These are phyloP conservation scores for Bryoglossum gracile DNA, from an alignment of 495 filamentous ascomycete genomes.

Conservation along the genomic window DNA sequence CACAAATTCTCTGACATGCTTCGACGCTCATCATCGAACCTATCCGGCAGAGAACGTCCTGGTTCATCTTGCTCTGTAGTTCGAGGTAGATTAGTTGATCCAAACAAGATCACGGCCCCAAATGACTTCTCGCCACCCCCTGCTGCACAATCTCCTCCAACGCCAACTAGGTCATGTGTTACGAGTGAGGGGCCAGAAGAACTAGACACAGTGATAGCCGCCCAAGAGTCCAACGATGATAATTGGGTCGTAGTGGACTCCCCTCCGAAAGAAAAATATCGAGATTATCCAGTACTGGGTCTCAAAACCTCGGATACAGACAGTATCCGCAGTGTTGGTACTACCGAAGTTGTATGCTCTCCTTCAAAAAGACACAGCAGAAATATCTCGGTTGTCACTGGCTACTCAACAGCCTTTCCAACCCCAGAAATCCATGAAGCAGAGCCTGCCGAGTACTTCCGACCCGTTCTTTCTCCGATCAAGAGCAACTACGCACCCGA, in stretches of 20 bases:
- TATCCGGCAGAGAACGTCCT: background rate
- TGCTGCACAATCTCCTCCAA: background rate
- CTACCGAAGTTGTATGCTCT: background rate
- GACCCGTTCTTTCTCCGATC: constrained; percentile 7
- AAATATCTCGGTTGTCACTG: constrained; percentile 7
- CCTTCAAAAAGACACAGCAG: constrained; percentile 2
- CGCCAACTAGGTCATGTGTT: background rate
- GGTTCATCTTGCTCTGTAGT: background rate
- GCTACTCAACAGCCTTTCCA: constrained; percentile 10
- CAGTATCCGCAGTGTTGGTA: background rate
- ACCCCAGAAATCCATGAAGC: constrained; percentile 14
- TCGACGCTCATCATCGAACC: background rate
- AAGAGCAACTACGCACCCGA: background rate
- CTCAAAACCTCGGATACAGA: background rate
- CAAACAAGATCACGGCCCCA: background rate
- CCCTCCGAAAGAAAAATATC: background rate
- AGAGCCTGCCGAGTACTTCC: constrained; percentile 15
- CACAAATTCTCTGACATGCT: background rate
- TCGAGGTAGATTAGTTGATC: background rate
- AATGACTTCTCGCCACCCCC: no score
- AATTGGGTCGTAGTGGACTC: background rate
- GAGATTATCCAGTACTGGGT: background rate
- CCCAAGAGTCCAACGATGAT: background rate
- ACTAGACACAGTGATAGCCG: background rate
- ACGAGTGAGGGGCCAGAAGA: background rate